Evolutionary conservation across 1,284 basidiomycete species (phyloP).

Genomic region (Entoloma clypeatum): DNA sequence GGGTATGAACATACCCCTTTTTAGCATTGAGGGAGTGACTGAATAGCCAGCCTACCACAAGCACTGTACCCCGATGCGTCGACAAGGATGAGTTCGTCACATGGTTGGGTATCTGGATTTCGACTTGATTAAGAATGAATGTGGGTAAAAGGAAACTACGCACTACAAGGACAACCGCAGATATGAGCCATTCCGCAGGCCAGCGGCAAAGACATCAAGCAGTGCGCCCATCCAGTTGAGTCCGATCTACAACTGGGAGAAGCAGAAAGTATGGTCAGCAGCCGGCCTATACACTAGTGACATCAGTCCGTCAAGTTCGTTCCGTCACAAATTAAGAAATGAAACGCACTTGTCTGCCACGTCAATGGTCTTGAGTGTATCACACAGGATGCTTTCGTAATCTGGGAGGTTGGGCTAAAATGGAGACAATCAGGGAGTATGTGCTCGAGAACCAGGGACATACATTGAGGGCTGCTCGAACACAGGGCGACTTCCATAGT

Average conservation of each 20-base stretch:
- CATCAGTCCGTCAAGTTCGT: background rate
- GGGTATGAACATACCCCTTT: conserved; percentile 49
- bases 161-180: conserved; percentile 58
- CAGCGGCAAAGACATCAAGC: conserved; percentile 69
- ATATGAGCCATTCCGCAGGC: conserved; percentile 51
- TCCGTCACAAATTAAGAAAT: conserved; percentile 7
- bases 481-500: conserved; percentile 85
- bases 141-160: conserved; percentile 26
- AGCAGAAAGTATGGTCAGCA: conserved; percentile 81
- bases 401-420: conserved; percentile 62
- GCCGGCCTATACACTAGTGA: conserved; percentile 46
- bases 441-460: conserved; percentile 20
- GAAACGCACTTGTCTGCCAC: conserved; percentile 59
- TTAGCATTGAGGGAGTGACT: conserved; percentile 88
- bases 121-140: conserved; percentile 3
- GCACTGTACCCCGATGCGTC: conserved; percentile 83
- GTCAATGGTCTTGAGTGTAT: conserved; percentile 46
- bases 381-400: conserved; percentile 80
- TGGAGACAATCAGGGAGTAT: background rate
- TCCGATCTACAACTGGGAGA: conserved; percentile 84
- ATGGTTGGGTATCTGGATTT: conserved; percentile 56
- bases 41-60: conserved; percentile 70
- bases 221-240: conserved; percentile 68
- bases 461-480: conserved; percentile 76
- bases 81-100: conserved; percentile 90